Percentiles rank a stretch among this genome's conserved stretches.
phyloP scores from a whole-genome alignment of 2,329 filamentous ascomycete genomes.

The Leptoxyphium fumago region DNA sequence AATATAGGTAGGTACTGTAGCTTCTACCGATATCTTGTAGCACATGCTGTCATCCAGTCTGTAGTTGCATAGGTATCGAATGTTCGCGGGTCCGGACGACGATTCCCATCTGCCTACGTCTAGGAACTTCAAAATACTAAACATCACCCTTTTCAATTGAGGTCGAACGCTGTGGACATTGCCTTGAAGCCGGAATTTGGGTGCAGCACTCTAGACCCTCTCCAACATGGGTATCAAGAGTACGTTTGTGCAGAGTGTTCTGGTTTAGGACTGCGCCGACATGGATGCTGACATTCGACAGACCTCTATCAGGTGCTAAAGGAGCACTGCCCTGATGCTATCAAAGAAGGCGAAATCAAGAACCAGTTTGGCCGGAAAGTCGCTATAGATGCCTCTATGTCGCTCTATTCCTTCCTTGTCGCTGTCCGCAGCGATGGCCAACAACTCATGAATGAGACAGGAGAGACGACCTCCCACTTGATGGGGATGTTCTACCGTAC shows the following conservation, averaged over 20 bases:
- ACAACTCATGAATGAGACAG: constrained; percentile 85
- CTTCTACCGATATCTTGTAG: too few species aligned
- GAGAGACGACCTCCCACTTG: constrained; percentile 92
- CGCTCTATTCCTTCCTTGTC: constrained; percentile 96
- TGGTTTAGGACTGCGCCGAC: not conserved
- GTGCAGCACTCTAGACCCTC: not conserved
- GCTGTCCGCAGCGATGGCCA: constrained; percentile 94
- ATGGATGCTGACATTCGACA: not conserved
- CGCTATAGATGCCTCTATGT: constrained; percentile 55
- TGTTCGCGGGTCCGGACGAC: too few species aligned
- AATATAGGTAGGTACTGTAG: too few species aligned
- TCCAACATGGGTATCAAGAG: constrained; percentile 23
- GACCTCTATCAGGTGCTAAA: constrained; percentile 33
- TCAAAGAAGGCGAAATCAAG: constrained; percentile 97
- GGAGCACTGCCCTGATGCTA: constrained; percentile 71
- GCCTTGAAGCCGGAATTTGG: too few species aligned
- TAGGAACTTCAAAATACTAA: too few species aligned
- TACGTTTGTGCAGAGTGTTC: constrained; percentile 6
- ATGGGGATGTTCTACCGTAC: constrained; percentile 99
- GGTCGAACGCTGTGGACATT: too few species aligned
- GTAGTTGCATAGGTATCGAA: too few species aligned
- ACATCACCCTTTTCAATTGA: too few species aligned
- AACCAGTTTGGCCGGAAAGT: constrained; percentile 98
- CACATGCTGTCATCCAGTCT: too few species aligned
- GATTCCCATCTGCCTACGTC: too few species aligned